These are phyloP conservation scores for Ogataea paradorogensis DNA, from an alignment of 805 yeast species.

Conservation along the genomic window DNA sequence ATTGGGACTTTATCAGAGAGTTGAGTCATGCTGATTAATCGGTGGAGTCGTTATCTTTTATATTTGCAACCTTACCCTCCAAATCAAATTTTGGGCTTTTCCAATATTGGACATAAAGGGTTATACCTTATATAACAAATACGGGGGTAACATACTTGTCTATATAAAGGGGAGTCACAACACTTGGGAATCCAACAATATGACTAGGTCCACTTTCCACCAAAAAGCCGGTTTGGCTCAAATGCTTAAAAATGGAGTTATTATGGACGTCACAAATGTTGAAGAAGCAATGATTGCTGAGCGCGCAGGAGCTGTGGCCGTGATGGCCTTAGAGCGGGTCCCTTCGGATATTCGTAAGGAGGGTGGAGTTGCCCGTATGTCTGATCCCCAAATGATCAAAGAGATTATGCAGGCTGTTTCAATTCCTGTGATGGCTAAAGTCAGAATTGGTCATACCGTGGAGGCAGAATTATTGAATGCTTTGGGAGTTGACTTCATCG, in stretches of 20 bases:
- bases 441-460: slow-evolving; percentile 78
- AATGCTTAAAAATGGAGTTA: slow-evolving; percentile 79
- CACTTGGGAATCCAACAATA: background rate
- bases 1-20: slow-evolving; percentile 1
- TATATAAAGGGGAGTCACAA: slow-evolving; percentile 3
- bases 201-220: slow-evolving; percentile 34
- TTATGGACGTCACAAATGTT: slow-evolving; percentile 71
- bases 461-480: slow-evolving; percentile 78
- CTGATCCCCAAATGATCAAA: slow-evolving; percentile 76
- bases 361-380: slow-evolving; percentile 84
- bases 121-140: background rate
- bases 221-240: slow-evolving; percentile 80
- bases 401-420: slow-evolving; percentile 69
- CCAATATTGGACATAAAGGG: background rate
- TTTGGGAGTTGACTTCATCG: slow-evolving; percentile 73
- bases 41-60: background rate
- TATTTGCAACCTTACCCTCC: background rate
- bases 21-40: background rate
- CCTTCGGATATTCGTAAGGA: slow-evolving; percentile 83
- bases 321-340: slow-evolving; percentile 81
- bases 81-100: background rate
- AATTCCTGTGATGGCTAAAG: slow-evolving; percentile 82
- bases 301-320: slow-evolving; percentile 84
- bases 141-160: background rate
- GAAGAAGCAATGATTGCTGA: slow-evolving; percentile 83